phyloP scores from a whole-genome alignment of 2,329 filamentous ascomycete genomes.

The Aspergillus ustus region DNA sequence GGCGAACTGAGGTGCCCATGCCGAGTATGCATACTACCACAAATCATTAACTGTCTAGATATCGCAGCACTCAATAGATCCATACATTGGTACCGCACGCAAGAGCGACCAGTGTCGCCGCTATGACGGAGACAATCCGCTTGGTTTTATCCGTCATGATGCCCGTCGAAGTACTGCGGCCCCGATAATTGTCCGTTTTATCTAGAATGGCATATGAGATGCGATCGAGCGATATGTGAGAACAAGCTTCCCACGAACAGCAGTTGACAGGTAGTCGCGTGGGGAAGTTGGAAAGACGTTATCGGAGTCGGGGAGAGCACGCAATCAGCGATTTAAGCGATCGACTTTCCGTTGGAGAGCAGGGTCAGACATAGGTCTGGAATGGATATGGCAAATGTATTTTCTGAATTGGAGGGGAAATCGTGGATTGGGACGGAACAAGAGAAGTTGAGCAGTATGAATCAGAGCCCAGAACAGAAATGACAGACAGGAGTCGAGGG shows the following conservation, averaged over 20 bases:
- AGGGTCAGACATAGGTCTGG: not conserved
- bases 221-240: not conserved
- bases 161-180: slow-evolving; percentile 9
- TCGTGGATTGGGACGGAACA: not conserved
- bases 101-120: slow-evolving; percentile 81
- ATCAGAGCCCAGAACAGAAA: not conserved
- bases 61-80: slow-evolving; percentile 11
- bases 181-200: not conserved
- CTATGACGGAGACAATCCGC: slow-evolving; percentile 80
- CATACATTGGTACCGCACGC: slow-evolving; percentile 90
- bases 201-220: slow-evolving; percentile 10
- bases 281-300: not conserved
- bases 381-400: not conserved
- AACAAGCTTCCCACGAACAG: not conserved
- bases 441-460: not conserved
- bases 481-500: slow-evolving; percentile 5
- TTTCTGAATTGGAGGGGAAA: not conserved
- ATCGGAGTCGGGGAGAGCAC: slow-evolving; percentile 9
- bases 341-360: not conserved
- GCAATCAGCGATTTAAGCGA: slow-evolving; percentile 7
- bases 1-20: slow-evolving; percentile 96
- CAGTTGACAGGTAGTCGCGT: slow-evolving; percentile 5
- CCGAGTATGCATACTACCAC: slow-evolving; percentile 90
- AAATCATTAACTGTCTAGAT: slow-evolving; percentile 25
- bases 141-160: slow-evolving; percentile 49